Conservation (phyloP, 2,329 filamentous ascomycete genomes). For the Knoxdaviesia proteae region DNA sequence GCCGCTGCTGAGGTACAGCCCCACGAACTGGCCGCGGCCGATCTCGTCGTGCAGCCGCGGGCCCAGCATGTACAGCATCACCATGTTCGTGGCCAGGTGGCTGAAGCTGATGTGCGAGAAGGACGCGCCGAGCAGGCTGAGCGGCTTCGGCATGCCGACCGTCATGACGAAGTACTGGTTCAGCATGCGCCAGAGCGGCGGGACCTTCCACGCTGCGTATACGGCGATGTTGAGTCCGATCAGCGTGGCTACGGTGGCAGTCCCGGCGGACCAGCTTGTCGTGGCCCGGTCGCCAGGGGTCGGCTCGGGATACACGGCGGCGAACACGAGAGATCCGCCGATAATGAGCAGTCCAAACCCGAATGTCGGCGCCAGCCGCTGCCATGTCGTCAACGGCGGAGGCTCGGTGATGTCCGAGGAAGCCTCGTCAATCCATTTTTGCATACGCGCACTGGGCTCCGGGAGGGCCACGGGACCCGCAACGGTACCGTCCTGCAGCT, state of each 20-base stretch:
- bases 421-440: slow-evolving; percentile 18
- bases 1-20: slow-evolving; percentile 42
- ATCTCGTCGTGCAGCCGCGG: slow-evolving; percentile 48
- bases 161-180: slow-evolving; percentile 49
- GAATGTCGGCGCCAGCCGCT: slow-evolving; percentile 34
- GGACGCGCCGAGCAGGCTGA: slow-evolving; percentile 38
- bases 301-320: slow-evolving; percentile 20
- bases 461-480: slow-evolving; percentile 1
- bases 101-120: slow-evolving; percentile 46
- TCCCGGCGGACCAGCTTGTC: no score
- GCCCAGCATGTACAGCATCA: slow-evolving; percentile 44
- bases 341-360: slow-evolving; percentile 24
- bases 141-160: slow-evolving; percentile 40
- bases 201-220: slow-evolving; percentile 38
- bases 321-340: slow-evolving; percentile 19
- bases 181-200: slow-evolving; percentile 41
- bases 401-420: slow-evolving; percentile 29
- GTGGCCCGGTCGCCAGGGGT: slow-evolving; percentile 25
- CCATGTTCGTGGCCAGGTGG: slow-evolving; percentile 46
- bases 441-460: slow-evolving; percentile 14
- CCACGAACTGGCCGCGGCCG: slow-evolving; percentile 45
- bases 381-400: slow-evolving; percentile 28
- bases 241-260: slow-evolving; percentile 40
- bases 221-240: slow-evolving; percentile 37
- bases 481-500: neutral